Base-by-base conservation (phyloP, 1,284 basidiomycete genomes). In the Schizopora paradoxa region DNA sequence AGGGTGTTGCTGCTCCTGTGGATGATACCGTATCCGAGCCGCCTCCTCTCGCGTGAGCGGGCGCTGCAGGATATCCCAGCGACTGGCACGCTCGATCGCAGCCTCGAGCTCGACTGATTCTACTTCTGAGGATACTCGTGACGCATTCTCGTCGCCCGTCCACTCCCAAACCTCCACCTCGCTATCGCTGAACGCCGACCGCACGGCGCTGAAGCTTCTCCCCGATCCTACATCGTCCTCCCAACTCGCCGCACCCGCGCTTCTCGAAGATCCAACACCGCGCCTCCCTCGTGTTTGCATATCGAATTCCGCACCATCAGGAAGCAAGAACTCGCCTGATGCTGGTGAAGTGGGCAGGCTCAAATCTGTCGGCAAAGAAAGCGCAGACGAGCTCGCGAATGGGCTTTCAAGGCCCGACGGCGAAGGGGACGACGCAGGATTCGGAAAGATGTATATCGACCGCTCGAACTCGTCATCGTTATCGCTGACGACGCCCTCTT, bases 361-460 rank as follows among this genome's bases (percentile, higher is more conserved):
- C 13, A 43, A 36, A 18, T 48, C 47, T 51, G 48, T 49, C 38
- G 37, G 51, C 26, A 23, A 54, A 6, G 64, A 64, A 41, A 59
- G 55, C 1, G 58, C 47, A 7, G 57, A 59, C 2, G 59, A 57
- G 6, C 18, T 35, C 14, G 33, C 14, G 11, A 35, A 35, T 11
- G 37, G 47, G 10, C 42, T 43, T 28, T 28, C 32, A 10, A 14
- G 14, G n/a, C 6, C 39, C 6, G 62, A 59, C 43, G 57, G 60
- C 1, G 58, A 52, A 22, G 60, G 61, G 1, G 46, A 47, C 4
- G 58, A 60, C 3, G 60, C 44, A 2, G 65, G 60, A 18, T 54
- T 61, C n/a, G 65, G 62, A 39, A 68, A 66, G 41, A 66, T 59
- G 54, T 65, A 65, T 27, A 65, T 61, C 19, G 62, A 62, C n/a